These are phyloP conservation scores for Aspergillus brunneoviolaceus DNA, from an alignment of 2,329 filamentous ascomycete species.

Conservation along the genomic window DNA sequence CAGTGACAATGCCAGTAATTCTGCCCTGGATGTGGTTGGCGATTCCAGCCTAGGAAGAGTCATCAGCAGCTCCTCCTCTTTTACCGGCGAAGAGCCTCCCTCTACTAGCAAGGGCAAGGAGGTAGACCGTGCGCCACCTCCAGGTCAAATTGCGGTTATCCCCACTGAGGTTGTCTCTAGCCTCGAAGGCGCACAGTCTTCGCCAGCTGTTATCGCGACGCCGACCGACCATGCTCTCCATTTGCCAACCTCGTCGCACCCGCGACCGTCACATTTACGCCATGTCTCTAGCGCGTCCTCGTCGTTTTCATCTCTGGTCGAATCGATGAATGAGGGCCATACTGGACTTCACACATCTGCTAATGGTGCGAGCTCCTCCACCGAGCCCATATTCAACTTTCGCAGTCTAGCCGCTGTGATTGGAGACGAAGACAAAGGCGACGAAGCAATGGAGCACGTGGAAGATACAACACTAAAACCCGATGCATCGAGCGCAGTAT, in stretches of 20 bases:
- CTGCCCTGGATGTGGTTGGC: slow-evolving; percentile 54
- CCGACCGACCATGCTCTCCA: slow-evolving; percentile 20
- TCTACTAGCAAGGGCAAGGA: slow-evolving; percentile 65
- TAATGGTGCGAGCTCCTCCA: slow-evolving; percentile 50
- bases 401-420: slow-evolving; percentile 83
- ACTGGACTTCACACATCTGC: slow-evolving; percentile 39
- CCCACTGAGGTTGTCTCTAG: slow-evolving; percentile 36
- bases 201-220: not conserved
- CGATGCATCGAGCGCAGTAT: slow-evolving; percentile 21
- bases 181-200: slow-evolving; percentile 14
- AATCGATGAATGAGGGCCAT: slow-evolving; percentile 52
- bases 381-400: slow-evolving; percentile 89
- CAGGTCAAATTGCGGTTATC: slow-evolving; percentile 14
- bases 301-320: slow-evolving; percentile 71
- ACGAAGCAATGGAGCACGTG: slow-evolving; percentile 37
- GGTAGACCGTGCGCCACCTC: slow-evolving; percentile 56
- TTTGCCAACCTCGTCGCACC: slow-evolving; percentile 40
- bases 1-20: slow-evolving; percentile 59
- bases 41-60: slow-evolving; percentile 38
- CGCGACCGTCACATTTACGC: slow-evolving; percentile 69
- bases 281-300: slow-evolving; percentile 88
- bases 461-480: slow-evolving; percentile 31
- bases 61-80: slow-evolving; percentile 39
- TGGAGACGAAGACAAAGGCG: slow-evolving; percentile 59
- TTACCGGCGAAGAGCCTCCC: slow-evolving; percentile 38